Evolutionary conservation across 768 basidiomycete genomes (phyloP).

Genomic region (Mycena albidolilacea): DNA sequence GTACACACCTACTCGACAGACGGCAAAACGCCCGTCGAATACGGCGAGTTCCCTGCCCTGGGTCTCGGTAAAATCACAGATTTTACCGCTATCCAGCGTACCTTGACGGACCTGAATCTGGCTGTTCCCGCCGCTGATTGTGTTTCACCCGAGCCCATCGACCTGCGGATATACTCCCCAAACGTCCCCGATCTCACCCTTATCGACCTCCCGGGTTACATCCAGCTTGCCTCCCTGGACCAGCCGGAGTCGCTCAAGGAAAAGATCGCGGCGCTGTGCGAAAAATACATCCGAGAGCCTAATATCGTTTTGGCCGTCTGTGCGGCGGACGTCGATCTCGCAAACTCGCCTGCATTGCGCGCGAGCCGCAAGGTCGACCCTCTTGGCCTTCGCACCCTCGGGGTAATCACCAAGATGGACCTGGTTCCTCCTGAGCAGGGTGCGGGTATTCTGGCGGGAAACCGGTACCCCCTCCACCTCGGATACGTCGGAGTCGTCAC

Average conservation of each 20-base stretch:
- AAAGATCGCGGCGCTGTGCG: constrained; percentile 91
- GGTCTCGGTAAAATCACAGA: constrained; percentile 92
- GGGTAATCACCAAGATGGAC: constrained; percentile 99
- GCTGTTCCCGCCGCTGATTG: constrained; percentile 92
- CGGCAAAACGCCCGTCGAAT: constrained; percentile 76
- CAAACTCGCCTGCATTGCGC: constrained; percentile 95
- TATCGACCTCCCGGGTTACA: constrained; percentile 97
- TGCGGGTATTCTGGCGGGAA: constrained; percentile 84
- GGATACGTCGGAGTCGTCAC: constrained; percentile 98
- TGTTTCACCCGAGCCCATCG: constrained; percentile 95
- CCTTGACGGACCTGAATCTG: constrained; percentile 94
- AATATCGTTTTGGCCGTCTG: constrained; percentile 99
- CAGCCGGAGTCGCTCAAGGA: constrained; percentile 96
- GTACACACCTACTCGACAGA: constrained; percentile 86
- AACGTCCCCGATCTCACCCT: constrained; percentile 97
- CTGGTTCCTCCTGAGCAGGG: constrained; percentile 91
- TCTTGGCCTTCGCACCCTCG: constrained; percentile 94
- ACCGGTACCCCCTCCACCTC: constrained; percentile 96
- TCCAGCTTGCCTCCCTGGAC: constrained; percentile 95
- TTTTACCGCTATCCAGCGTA: constrained; percentile 93
- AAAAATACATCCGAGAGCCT: constrained; percentile 99
- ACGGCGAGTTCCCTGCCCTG: constrained; percentile 94
- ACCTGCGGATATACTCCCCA: constrained; percentile 96
- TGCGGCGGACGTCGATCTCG: constrained; percentile 97
- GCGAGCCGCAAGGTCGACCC: constrained; percentile 97